Percentiles rank a stretch among this genome's conserved stretches.
Conservation (phyloP, 345 rosid species). For the Camelina laxa region DNA sequence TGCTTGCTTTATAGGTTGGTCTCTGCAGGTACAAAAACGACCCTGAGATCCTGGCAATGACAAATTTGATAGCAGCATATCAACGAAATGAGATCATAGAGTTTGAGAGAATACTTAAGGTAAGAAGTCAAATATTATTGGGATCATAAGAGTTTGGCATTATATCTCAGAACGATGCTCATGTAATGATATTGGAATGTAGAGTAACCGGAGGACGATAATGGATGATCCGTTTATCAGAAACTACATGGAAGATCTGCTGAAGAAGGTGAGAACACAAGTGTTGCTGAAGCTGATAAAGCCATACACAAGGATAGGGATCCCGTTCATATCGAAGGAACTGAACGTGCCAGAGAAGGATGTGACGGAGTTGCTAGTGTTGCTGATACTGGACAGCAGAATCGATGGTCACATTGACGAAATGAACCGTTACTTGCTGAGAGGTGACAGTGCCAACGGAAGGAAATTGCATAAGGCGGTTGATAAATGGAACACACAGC, state of each 20-base stretch:
- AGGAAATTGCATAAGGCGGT: constrained; percentile 89
- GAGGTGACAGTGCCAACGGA: constrained; percentile 93
- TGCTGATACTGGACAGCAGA: constrained; percentile 87
- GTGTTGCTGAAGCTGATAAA: constrained; percentile 97
- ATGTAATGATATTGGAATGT: constrained; percentile 25
- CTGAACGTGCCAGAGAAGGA: constrained; percentile 96
- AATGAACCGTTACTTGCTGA: constrained; percentile 88
- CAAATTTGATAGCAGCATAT: constrained; percentile 94
- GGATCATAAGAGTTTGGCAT: background rate
- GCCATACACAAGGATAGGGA: constrained; percentile 91
- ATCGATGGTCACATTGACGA: constrained; percentile 97
- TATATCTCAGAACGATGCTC: constrained; percentile 6
- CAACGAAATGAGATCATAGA: constrained; percentile 96
- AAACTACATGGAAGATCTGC: constrained; percentile 94
- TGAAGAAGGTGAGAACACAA: constrained; percentile 98
- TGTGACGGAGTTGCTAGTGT: constrained; percentile 88
- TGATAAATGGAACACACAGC: constrained; percentile 97
- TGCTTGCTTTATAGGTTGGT: constrained; percentile 20
- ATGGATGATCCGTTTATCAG: constrained; percentile 98
- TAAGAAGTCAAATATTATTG: constrained; percentile 34
- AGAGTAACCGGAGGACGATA: constrained; percentile 93
- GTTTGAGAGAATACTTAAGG: constrained; percentile 98
- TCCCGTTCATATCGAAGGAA: constrained; percentile 94
- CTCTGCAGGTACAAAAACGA: constrained; percentile 88
- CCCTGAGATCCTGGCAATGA: constrained; percentile 99